Evolutionary conservation across 192 early-diverging fungal species (phyloP), one percentile per base, ranked within the genome.

Genomic region (Dissophora ornata): DNA sequence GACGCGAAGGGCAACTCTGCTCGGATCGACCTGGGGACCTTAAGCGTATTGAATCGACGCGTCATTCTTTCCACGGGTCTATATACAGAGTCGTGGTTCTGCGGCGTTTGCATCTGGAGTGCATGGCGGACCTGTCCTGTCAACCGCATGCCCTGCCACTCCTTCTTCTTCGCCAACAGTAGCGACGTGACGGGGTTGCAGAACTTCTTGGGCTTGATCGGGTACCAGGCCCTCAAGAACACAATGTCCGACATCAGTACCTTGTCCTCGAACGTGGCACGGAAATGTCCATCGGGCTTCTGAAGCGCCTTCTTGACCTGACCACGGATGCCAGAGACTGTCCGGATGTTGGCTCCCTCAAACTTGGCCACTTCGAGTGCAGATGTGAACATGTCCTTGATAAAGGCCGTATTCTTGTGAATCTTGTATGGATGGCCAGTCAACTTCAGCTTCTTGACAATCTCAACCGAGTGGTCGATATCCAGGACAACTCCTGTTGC

Each of bases 381-480:
- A 28, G 93, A 91, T 38, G 92, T 97, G 80, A 99, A 99, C 98
- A 99, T 99, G 79, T 97, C 93, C 82, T 93, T 95, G 69, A 99
- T 85, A 65, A 98, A 97, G 25, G 97, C 96, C 11, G 97, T 98
- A 84, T 99, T 96, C 74, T 94, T 96, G 87, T 91, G 94, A 53
- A 99, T 91, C 81, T 98, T 98, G 81, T 89, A 89, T 18, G 98
- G 98, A 30, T 82, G 84, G 57, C 98, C 98, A 1, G 95, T 97
- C 60, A 99, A 86, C 85, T 99, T 99, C 40, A 99, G 89, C 85
- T 99, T 99, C 84, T 99, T 99, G 74, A 98, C 98, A 74, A 99
- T 90, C 68, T 98, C 96, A 24, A 92, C 88, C 12, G 91, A 84
- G 77, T 96, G 92, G 70, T 96, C 91, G 68, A 96, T 96, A 67